These are phyloP conservation scores for Coniochaeta pulveracea DNA, from an alignment of 2,329 filamentous ascomycete species.

Conservation along the genomic window DNA sequence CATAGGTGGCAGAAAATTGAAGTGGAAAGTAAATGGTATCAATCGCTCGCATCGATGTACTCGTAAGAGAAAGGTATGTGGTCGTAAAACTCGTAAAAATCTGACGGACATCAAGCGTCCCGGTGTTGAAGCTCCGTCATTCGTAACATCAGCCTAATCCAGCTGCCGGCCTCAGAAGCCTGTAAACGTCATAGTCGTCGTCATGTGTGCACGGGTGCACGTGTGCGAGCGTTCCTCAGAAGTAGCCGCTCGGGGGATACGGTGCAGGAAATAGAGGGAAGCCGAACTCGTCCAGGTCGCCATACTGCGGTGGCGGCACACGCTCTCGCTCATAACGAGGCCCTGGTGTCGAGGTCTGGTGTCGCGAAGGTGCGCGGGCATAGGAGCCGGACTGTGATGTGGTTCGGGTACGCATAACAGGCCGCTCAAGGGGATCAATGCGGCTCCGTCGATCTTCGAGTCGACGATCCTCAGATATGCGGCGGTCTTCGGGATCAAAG, in stretches of 20 bases:
- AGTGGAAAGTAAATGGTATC: too few relatives aligned
- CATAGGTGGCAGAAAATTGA: too few relatives aligned
- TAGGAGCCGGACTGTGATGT: constrained; percentile 39
- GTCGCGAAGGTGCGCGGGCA: constrained; percentile 12
- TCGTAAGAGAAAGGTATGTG: too few relatives aligned
- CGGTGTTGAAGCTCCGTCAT: constrained; percentile 8
- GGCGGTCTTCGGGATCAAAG: constrained; percentile 36
- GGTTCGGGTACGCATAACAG: constrained; percentile 32
- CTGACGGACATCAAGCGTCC: too few relatives aligned
- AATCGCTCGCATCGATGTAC: too few relatives aligned
- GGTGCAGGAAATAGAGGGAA: constrained; percentile 5
- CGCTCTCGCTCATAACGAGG: constrained; percentile 8
- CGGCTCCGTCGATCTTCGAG: too few relatives aligned
- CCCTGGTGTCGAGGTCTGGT: constrained; percentile 5
- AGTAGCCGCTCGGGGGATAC: constrained; percentile 6
- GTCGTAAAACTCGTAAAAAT: too few relatives aligned
- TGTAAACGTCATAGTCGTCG: constrained; percentile 8
- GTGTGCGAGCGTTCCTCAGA: constrained; percentile 4
- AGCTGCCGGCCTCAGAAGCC: too few relatives aligned
- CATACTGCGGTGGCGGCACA: constrained; percentile 1
- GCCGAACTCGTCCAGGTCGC: background rate
- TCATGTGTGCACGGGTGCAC: background rate
- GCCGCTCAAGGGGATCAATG: constrained; percentile 29
- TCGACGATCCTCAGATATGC: constrained; percentile 31
- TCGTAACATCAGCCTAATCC: constrained; percentile 10